Conservation (phyloP, 768 basidiomycete genomes). For the Tricholoma furcatifolium region DNA sequence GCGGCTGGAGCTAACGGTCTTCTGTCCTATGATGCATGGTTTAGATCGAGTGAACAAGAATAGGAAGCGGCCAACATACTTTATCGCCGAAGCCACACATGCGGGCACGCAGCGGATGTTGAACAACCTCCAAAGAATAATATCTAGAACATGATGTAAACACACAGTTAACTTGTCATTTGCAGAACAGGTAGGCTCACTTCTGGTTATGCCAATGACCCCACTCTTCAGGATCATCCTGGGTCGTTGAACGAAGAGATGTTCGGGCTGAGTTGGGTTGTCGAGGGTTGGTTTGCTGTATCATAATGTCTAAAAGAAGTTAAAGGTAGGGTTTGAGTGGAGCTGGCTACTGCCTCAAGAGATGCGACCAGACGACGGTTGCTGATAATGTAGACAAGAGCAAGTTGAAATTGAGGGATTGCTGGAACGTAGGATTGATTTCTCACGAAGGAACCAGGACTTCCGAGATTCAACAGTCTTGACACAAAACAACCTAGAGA, state of each 20-base stretch:
- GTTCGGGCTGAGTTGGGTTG: conserved; percentile 30
- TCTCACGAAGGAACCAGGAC: conserved; percentile 18
- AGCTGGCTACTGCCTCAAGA: conserved; percentile 12
- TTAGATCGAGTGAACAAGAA: conserved; percentile 14
- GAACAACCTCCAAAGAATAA: conserved; percentile 83
- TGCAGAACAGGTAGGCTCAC: conserved; percentile 36
- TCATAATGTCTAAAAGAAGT: conserved; percentile 43
- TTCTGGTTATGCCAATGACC: conserved; percentile 66
- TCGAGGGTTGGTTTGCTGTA: conserved; percentile 59
- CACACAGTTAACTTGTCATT: conserved; percentile 12
- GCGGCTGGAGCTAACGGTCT: conserved; percentile 90
- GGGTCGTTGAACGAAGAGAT: conserved; percentile 29
- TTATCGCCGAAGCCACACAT: conserved; percentile 99
- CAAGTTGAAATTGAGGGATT: conserved; percentile 11
- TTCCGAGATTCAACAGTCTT: conserved; percentile 7
- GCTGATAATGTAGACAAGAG: conserved; percentile 13
- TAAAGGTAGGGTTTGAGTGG: conserved; percentile 2
- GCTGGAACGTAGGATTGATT: conserved; percentile 12
- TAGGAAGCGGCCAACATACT: conserved; percentile 40
- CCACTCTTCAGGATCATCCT: conserved; percentile 59
- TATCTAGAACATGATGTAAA: conserved; percentile 42
- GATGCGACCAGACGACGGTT: conserved; percentile 11
- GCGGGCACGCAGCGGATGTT: conserved; percentile 86
- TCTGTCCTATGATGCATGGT: conserved; percentile 63
- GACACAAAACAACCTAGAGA: conserved; percentile 6